phyloP scores from a whole-genome alignment of 306 rosid genomes.

The Quercus rubra region DNA sequence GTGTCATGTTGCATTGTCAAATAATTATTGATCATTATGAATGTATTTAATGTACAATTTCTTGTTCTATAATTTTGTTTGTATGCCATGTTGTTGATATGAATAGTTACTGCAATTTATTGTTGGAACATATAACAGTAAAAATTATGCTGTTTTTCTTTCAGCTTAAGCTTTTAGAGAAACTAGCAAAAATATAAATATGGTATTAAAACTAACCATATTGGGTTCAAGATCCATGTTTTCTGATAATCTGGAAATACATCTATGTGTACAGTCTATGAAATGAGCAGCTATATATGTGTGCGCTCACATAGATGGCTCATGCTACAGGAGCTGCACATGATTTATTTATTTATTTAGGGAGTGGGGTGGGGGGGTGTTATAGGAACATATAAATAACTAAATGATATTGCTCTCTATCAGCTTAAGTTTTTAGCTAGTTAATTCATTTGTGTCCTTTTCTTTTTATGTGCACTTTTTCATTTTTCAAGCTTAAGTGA shows the following conservation, averaged over 20 bases:
- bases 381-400: not conserved
- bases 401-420: not conserved
- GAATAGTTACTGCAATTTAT: not conserved
- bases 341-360: no score
- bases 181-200: not conserved
- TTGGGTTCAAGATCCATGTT: not conserved
- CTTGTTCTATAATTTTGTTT: not conserved
- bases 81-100: not conserved
- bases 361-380: not conserved
- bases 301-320: not conserved
- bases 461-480: not conserved
- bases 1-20: not conserved
- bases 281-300: not conserved
- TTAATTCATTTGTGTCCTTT: not conserved
- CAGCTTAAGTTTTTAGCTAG: not conserved
- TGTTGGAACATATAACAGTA: not conserved
- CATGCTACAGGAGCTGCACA: not conserved
- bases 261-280: not conserved
- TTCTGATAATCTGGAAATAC: not conserved
- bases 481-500: not conserved
- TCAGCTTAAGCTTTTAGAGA: not conserved
- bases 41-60: not conserved
- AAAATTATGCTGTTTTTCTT: not conserved
- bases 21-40: not conserved
- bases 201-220: not conserved